Base-by-base conservation (phyloP, 257 asterid genomes). In the Rehmannia glutinosa region DNA sequence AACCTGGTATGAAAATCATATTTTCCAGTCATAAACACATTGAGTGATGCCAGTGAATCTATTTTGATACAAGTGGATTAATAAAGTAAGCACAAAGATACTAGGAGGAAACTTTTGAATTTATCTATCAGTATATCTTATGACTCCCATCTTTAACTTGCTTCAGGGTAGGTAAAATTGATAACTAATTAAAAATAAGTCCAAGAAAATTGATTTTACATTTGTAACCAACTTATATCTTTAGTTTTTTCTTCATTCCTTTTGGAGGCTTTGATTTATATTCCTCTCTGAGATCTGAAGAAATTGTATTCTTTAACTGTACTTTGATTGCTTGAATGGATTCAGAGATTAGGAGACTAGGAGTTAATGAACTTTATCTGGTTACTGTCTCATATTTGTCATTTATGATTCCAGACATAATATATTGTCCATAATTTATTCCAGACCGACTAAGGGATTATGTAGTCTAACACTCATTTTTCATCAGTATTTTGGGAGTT, bases 301-400 rank as follows among this genome's bases (percentile, higher is more conserved):
- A 30, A 16, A 4, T 13, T 12, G 59, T 61, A 1, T 24, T n/a
- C 4, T 6, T 30, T 60, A 50, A 21, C 53, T 68, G 56, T 43
- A 24, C 10, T 20, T 58, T 42, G 58, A 30, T 69, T 32, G 52
- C 67, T 60, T 17, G 56, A 53, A 25, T 62, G 56, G 30, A 52
- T 24, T 52, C 49, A 25, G 24, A 63, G 52, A 68, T 35, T 23
- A 8, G 42, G n/a, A n/a, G n/a, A n/a, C n/a, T n/a, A n/a, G n/a
- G 71, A 8, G 36, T 3, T 9, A 24, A 12, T 21, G 15, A 53
- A 68, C 8, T 3, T 10, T 3, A 20, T 35, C 71, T 12, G 17
- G 27, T 21, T 51, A 13, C 49, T 49, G 41, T 27, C 19, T 62
- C 23, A 11, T n/a, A n/a, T 49, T 49, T 49, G 8, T 9, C 10